Evolutionary conservation across 306 rosid genomes (phyloP), one percentile per base, ranked within the genome.

Genomic region (Ammopiptanthus mongolicus): DNA sequence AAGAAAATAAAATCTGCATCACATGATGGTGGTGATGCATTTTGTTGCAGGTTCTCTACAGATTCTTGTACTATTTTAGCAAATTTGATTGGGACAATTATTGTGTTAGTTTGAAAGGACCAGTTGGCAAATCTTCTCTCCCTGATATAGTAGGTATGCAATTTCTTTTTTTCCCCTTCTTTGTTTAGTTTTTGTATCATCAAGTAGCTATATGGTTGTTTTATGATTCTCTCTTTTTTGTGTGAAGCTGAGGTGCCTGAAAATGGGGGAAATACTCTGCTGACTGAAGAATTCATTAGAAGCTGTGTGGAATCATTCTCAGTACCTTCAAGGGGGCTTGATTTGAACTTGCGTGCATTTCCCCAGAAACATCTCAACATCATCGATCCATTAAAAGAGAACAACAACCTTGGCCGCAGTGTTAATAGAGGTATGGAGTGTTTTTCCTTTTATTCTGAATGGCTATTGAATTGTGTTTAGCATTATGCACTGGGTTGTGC

Each of bases 391-490:
- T 86, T 93, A 58, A 93, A 91, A 86, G 93, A 91, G 79, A 87
- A 89, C 83, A 93, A 93, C 87, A 93, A 93, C 73, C 98, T 93
- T 74, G 98, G 98, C 36, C 98, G 98, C 62, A 93, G 98, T 86
- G 97, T 93, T 37, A 91, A 74, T 81, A 89, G 81, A 88, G 96
- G 98, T 91, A 82, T 74, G 70, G 48, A 68, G 21, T 78, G 57
- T 23, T 66, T 79, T 31, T 59, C 57, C 60, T 69, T 64, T 76
- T 63, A 23, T 42, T 82, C 42, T 18, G 36, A 47, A 19, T 61
- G 63, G 19, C 46, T 76, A 9, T 53, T 58, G 50, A 46, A 31
- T 71, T 71, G 29, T 69, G 25, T 31, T 56, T n/a, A 22, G 14
- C 61, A 34, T 71, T 33, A 56, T 52, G 64, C 15, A 22, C 57